These are phyloP conservation scores for Fusarium sp. DNA, from an alignment of 2,329 filamentous ascomycete species.

Conservation along the genomic window DNA sequence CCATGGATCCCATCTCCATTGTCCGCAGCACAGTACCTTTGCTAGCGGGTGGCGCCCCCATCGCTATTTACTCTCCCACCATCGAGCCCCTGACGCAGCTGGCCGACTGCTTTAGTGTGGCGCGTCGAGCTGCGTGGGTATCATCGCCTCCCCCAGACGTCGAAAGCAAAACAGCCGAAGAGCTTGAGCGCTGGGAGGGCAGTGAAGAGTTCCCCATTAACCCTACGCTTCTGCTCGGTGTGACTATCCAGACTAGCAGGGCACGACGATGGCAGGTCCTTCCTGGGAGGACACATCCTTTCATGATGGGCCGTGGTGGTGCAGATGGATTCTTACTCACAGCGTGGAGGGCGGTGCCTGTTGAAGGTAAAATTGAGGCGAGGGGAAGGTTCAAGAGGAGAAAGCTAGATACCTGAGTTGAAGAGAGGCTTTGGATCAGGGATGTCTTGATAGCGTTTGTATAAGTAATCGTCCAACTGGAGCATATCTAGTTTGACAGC, in stretches of 20 bases:
- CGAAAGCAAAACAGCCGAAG: constrained; percentile 56
- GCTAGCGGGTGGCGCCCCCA: constrained; percentile 81
- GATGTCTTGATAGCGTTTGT: neutral
- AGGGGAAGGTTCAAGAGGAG: constrained; percentile 81
- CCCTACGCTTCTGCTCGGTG: constrained; percentile 82
- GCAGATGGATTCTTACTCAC: constrained; percentile 93
- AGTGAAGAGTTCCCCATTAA: constrained; percentile 86
- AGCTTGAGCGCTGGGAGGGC: constrained; percentile 67
- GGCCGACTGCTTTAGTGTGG: constrained; percentile 85
- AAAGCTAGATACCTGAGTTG: constrained; percentile 59
- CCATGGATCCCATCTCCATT: constrained; percentile 83
- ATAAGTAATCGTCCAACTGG: neutral
- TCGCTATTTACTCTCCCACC: constrained; percentile 85
- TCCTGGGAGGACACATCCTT: constrained; percentile 88
- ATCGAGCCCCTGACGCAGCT: constrained; percentile 82
- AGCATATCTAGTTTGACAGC: neutral
- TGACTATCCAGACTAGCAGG: constrained; percentile 82
- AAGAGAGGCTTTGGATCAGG: neutral
- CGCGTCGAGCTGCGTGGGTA: constrained; percentile 80
- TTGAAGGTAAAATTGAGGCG: constrained; percentile 82
- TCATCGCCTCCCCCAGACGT: constrained; percentile 60
- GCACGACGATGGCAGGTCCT: constrained; percentile 89
- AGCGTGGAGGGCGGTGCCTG: constrained; percentile 81
- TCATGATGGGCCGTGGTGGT: constrained; percentile 90
- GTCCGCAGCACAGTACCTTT: constrained; percentile 81